Conservation (phyloP, 306 rosid species). For the Castanopsis chinensis region DNA sequence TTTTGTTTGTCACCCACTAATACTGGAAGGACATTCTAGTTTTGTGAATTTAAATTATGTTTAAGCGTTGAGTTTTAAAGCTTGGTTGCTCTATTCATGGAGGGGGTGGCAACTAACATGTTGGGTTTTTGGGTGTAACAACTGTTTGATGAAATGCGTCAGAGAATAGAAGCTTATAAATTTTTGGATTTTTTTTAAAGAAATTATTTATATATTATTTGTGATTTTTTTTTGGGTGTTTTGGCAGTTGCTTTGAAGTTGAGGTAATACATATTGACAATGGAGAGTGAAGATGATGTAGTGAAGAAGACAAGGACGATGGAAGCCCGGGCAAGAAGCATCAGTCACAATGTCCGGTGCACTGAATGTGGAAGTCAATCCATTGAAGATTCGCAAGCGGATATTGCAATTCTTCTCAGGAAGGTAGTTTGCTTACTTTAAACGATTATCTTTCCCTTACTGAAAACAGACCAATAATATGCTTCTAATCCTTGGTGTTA, state of each 20-base stretch:
- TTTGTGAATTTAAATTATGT: neutral
- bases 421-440: slow-evolving; percentile 43
- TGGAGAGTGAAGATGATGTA: slow-evolving; percentile 67
- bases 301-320: slow-evolving; percentile 53
- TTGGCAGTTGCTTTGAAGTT: slow-evolving; percentile 17
- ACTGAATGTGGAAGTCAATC: slow-evolving; percentile 98
- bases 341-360: slow-evolving; percentile 93
- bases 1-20: slow-evolving; percentile 1
- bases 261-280: slow-evolving; percentile 21
- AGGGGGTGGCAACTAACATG: neutral
- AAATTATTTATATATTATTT: neutral
- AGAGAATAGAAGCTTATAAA: neutral
- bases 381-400: slow-evolving; percentile 97
- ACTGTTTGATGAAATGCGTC: slow-evolving; percentile 49
- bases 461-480: neutral
- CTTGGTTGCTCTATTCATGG: neutral
- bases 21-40: neutral
- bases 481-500: neutral
- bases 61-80: neutral
- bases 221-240: neutral
- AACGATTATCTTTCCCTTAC: neutral
- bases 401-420: slow-evolving; percentile 92
- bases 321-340: slow-evolving; percentile 81
- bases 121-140: neutral
- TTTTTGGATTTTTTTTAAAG: neutral